Percentiles rank a stretch among this genome's conserved stretches.
phyloP scores from a whole-genome alignment of 1,284 basidiomycete genomes.

The Heterobasidion irregulare region DNA sequence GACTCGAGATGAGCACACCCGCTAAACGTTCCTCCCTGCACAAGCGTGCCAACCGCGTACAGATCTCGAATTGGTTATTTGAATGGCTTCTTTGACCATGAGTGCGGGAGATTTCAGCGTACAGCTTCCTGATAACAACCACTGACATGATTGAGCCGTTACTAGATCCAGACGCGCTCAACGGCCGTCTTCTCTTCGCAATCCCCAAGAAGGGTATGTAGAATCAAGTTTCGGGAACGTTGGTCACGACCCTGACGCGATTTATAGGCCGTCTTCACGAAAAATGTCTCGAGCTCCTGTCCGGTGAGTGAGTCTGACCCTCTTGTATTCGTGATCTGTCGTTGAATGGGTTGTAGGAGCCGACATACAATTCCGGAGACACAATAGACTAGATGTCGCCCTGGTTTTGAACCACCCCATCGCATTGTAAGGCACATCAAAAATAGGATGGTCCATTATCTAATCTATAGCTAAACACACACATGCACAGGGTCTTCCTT shows the following conservation, averaged over 20 bases:
- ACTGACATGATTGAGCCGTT: slow-evolving; percentile 1
- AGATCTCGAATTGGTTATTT: background rate
- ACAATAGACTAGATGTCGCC: slow-evolving; percentile 86
- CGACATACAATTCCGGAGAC: slow-evolving; percentile 92
- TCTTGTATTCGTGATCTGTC: background rate
- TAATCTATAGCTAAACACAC: slow-evolving; percentile 4
- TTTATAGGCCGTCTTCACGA: slow-evolving; percentile 80
- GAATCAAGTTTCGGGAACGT: background rate
- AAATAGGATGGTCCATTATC: too few species aligned
- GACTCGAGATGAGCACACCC: background rate
- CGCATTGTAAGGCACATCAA: slow-evolving; percentile 56
- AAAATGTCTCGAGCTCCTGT: slow-evolving; percentile 82
- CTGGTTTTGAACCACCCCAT: slow-evolving; percentile 91
- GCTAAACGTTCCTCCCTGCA: background rate
- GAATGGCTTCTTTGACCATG: background rate
- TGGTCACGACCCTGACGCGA: slow-evolving; percentile 5
- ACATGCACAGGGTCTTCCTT: slow-evolving; percentile 77
- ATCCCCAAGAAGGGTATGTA: slow-evolving; percentile 92
- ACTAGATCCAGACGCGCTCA: slow-evolving; percentile 36
- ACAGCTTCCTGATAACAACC: background rate
- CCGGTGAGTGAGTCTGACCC: slow-evolving; percentile 40
- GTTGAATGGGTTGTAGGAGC: slow-evolving; percentile 50
- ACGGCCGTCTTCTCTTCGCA: slow-evolving; percentile 82
- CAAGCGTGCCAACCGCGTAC: background rate
- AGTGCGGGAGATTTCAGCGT: background rate